Base-by-base conservation (phyloP, 345 rosid species). In the Ailanthus altissimus region DNA sequence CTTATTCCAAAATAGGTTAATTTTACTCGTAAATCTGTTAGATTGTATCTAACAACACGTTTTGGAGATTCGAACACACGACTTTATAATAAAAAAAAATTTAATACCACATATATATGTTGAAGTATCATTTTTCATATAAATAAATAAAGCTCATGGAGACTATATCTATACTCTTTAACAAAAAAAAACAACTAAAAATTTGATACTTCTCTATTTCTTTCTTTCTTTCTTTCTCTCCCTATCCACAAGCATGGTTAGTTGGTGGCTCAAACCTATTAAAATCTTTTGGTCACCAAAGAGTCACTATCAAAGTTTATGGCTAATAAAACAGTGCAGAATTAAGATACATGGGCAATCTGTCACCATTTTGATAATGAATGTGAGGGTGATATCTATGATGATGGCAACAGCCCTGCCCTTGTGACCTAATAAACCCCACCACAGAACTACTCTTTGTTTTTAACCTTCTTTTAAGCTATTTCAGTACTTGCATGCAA, bases 261-360 rank as follows among this genome's bases (percentile, higher is more conserved):
- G 51, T 72, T 62, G 54, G 65, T 25, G 45, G 70, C 32, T 62
- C 46, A 61, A 61, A 74, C 61, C 32, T 61, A 46, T 45, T 28
- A 61, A 74, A 43, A 46, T 63, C n/a, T 74, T 62, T 11, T 50
- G 2, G 1, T 25, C 18, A n/a, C 7, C 4, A 5, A 10, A 59
- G 50, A 25, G 84, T 72, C 82, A 54, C 77, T 32, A 14, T 78
- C 78, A 83, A 50, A 20, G 4, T 75, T 67, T 5, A 8, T 54
- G 60, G 74, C 75, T 12, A 21, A 53, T 25, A 46, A 32, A 70
- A 43, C 42, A 51, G 18, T n/a, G 56, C 36, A 26, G 10, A 18
- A 15, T 53, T n/a, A 25, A 46, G 26, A 25, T 59, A 65, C 72
- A 42, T 54, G 28, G 74, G 79, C 73, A 74, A 63, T 80, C 72